Evolutionary conservation across 441 rosid species (phyloP).

Genomic region (Arabidopsis hybrid): DNA sequence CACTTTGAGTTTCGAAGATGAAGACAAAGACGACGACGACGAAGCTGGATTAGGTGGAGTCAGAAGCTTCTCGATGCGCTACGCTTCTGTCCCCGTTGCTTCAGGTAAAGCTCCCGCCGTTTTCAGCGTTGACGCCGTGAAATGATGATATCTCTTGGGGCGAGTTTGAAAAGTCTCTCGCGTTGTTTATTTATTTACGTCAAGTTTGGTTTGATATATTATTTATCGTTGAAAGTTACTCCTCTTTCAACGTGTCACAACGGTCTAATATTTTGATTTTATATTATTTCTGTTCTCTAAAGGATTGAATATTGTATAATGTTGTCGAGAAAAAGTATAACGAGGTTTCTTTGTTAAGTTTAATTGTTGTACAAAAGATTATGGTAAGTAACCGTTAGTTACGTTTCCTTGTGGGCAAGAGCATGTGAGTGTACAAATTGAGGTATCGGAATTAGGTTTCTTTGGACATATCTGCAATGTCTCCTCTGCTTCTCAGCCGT

Average conservation of each 20-base stretch:
- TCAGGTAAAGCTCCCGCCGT: slow-evolving; percentile 25
- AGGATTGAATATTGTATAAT: too few species aligned
- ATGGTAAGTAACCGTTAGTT: too few species aligned
- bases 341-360: too few species aligned
- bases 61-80: slow-evolving; percentile 41
- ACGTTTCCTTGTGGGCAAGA: too few species aligned
- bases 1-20: slow-evolving; percentile 34
- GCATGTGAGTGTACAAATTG: too few species aligned
- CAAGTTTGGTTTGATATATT: slow-evolving; percentile 22
- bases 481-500: too few species aligned
- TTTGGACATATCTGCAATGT: too few species aligned
- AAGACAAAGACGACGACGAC: slow-evolving; percentile 23
- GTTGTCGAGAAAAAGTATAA: too few species aligned
- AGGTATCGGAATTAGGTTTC: too few species aligned
- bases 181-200: slow-evolving; percentile 28
- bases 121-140: slow-evolving; percentile 1
- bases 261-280: neutral
- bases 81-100: slow-evolving; percentile 36
- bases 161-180: slow-evolving; percentile 24
- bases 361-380: too few species aligned
- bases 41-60: slow-evolving; percentile 25
- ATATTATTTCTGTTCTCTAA: too few species aligned
- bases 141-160: neutral
- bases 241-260: slow-evolving; percentile 1
- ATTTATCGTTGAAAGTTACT: slow-evolving; percentile 8